A percentile compares a stretch with the other conserved stretches of the same genome.
phyloP scores from a whole-genome alignment of 129 eudicot species.

The carrot (Daucus carota) region DH1_v3.0 NC_030383.2:52194501-52195000 shows the following conservation, averaged over 20 bases:
- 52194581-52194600: constrained; percentile 85
- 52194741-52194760: neutral
- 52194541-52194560: constrained; percentile 97
- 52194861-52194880: constrained; percentile 47
- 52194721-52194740: neutral
- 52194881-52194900: constrained; percentile 86
- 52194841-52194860: neutral
- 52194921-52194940: constrained; percentile 76
- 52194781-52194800: neutral
- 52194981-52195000: constrained; percentile 96
- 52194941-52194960: constrained; percentile 98
- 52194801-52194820: neutral
- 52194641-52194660: neutral
- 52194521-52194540: constrained; percentile 99
- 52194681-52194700: neutral
- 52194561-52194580: constrained; percentile 99
- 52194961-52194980: constrained; percentile 97
- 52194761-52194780: neutral
- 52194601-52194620: constrained; percentile 46
- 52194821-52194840: neutral
- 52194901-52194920: constrained; percentile 97
- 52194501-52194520: constrained; percentile 22
- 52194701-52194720: neutral
- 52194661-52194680: neutral
- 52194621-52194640: neutral